A percentile compares a stretch with the other conserved stretches of the same genome.
These are phyloP conservation scores for Aegilops umbellulata DNA, from an alignment of 176 grass and related monocot species.

Conservation along the genomic window DNA sequence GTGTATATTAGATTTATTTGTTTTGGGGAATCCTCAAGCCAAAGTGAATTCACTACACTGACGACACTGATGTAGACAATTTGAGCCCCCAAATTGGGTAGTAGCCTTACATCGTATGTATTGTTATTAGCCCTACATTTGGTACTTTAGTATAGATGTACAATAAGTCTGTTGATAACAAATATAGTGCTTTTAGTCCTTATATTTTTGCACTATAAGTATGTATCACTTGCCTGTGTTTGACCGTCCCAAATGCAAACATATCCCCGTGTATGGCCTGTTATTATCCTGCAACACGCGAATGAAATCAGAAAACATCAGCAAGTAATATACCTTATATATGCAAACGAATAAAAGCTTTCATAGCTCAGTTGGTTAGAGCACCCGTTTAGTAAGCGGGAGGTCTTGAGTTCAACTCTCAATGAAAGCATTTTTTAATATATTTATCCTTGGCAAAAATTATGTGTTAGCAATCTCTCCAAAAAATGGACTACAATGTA, in stretches of 20 bases:
- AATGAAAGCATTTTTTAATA: constrained; percentile 38
- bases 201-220: neutral
- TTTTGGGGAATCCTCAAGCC: too few relatives aligned
- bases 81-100: too few relatives aligned
- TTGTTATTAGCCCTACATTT: too few relatives aligned
- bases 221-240: neutral
- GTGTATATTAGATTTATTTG: too few relatives aligned
- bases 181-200: neutral
- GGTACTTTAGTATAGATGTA: too few relatives aligned
- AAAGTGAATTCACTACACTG: too few relatives aligned
- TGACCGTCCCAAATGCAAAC: neutral
- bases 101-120: too few relatives aligned
- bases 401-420: constrained; percentile 95
- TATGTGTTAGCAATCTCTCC: too few relatives aligned
- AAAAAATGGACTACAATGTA: too few relatives aligned
- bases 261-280: neutral
- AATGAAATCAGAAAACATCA: neutral
- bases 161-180: neutral
- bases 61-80: too few relatives aligned
- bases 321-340: neutral
- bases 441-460: too few relatives aligned
- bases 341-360: neutral
- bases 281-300: neutral
- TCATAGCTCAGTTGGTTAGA: constrained; percentile 92
- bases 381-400: constrained; percentile 95